phyloP scores from a whole-genome alignment of 148 eudicot species.

The Arctostaphylos glauca region DNA sequence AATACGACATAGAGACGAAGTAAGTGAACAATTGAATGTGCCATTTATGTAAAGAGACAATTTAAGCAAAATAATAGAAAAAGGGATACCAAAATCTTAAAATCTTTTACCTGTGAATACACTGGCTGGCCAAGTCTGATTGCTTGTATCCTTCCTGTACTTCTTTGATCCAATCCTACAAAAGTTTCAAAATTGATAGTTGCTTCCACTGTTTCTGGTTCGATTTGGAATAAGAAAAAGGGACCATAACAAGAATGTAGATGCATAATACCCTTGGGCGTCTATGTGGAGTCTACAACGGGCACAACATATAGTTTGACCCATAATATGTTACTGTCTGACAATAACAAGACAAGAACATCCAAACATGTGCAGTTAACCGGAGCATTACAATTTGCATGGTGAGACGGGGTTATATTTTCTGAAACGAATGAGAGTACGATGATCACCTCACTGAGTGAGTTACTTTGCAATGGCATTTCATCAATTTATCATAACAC shows the following conservation, averaged over 20 bases:
- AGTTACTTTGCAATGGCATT: neutral
- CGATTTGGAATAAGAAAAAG: neutral
- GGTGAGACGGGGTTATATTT: neutral
- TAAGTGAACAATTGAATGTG: neutral
- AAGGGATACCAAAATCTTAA: neutral
- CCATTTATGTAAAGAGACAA: neutral
- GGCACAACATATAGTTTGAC: too few relatives aligned
- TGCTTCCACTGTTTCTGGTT: neutral
- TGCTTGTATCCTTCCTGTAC: conserved; percentile 62
- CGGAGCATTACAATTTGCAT: too few relatives aligned
- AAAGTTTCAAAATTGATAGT: neutral
- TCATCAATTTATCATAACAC: neutral
- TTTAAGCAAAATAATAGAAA: neutral
- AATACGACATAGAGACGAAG: too few relatives aligned
- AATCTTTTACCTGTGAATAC: conserved; percentile 49
- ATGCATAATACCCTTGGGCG: too few relatives aligned
- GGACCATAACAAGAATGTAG: too few relatives aligned
- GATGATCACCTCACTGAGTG: neutral
- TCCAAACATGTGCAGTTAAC: too few relatives aligned
- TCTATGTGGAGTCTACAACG: too few relatives aligned
- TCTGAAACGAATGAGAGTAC: neutral
- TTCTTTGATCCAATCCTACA: conserved; percentile 76
- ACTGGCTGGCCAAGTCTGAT: conserved; percentile 78
- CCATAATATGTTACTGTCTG: too few relatives aligned
- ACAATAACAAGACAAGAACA: too few relatives aligned